Conservation (phyloP, 768 basidiomycete genomes). For the Boletus vermiculosoides region DNA sequence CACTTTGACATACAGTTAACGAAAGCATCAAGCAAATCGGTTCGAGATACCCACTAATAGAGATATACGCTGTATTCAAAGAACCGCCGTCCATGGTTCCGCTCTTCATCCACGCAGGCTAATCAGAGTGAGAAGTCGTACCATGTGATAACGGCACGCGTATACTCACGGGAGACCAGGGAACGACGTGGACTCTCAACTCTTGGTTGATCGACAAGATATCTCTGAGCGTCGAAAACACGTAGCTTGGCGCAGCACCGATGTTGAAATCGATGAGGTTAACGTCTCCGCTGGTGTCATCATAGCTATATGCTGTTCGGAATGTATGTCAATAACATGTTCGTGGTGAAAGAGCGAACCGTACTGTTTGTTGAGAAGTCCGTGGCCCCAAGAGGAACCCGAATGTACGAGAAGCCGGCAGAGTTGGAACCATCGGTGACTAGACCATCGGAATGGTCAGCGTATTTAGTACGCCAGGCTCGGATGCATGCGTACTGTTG, state of each 20-base stretch:
- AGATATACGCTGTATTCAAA: conserved; percentile 47
- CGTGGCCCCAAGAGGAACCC: conserved; percentile 69
- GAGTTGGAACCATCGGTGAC: conserved; percentile 58
- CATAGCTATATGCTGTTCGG: conserved; percentile 59
- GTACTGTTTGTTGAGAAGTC: conserved; percentile 65
- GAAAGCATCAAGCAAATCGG: background rate
- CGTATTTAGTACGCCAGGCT: background rate
- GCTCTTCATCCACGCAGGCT: conserved; percentile 83
- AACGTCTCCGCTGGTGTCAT: conserved; percentile 61
- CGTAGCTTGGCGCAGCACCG: conserved; percentile 54
- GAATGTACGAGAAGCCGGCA: conserved; percentile 68
- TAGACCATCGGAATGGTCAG: conserved; percentile 14
- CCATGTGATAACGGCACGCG: too few relatives aligned
- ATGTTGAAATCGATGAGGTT: conserved; percentile 58
- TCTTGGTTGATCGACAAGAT: conserved; percentile 56
- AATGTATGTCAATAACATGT: conserved; percentile 2
- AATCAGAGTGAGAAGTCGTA: background rate
- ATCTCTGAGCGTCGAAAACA: conserved; percentile 63
- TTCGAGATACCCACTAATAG: conserved; percentile 42
- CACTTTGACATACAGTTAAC: conserved; percentile 40
- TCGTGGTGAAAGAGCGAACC: conserved; percentile 9
- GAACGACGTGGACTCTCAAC: conserved; percentile 56
- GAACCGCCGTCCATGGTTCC: conserved; percentile 69
- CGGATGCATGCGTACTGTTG: conserved; percentile 27
- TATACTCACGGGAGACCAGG: conserved; percentile 70